Evolutionary conservation across 1,284 basidiomycete genomes (phyloP).

Genomic region (Hemileccinum hortonii): DNA sequence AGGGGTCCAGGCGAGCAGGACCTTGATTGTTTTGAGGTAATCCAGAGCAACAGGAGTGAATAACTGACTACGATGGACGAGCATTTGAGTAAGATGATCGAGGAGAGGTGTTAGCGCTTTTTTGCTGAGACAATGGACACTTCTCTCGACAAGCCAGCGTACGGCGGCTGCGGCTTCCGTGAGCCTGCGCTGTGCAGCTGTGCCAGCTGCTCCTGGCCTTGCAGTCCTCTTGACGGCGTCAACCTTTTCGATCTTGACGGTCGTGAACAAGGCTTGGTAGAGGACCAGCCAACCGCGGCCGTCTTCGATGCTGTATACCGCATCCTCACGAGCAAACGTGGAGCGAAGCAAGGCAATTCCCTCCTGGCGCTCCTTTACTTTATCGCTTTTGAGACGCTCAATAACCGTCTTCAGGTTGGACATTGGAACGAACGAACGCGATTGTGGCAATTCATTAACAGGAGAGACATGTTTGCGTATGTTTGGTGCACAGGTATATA

Average conservation of each 20-base stretch:
- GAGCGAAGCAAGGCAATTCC: conserved; percentile 59
- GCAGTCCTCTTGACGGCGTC: conserved; percentile 51
- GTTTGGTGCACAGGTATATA: conserved; percentile 34
- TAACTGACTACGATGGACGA: conserved; percentile 58
- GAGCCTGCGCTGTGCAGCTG: conserved; percentile 56
- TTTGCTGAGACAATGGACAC: conserved; percentile 52
- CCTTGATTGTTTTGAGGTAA: conserved; percentile 77
- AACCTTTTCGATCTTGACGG: conserved; percentile 63
- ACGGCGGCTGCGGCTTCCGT: conserved; percentile 62
- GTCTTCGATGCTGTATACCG: conserved; percentile 54
- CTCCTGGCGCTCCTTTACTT: conserved; percentile 71
- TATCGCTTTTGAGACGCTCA: conserved; percentile 58
- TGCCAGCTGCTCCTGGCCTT: conserved; percentile 32
- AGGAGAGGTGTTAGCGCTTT: conserved; percentile 58
- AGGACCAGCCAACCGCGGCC: conserved; percentile 65
- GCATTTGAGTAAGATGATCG: conserved; percentile 64
- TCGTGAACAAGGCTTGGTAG: conserved; percentile 71
- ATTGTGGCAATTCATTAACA: conserved; percentile 7
- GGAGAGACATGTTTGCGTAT: conserved; percentile 23
- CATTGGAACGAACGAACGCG: conserved; percentile 24
- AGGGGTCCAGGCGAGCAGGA: conserved; percentile 61
- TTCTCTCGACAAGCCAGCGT: conserved; percentile 68
- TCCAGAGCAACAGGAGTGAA: conserved; percentile 70
- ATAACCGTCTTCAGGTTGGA: conserved; percentile 50
- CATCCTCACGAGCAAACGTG: conserved; percentile 56